A percentile compares a stretch with the other conserved stretches of the same genome.
These are phyloP conservation scores for Phanerochaete sordida DNA, from an alignment of 768 basidiomycete genomes.

Conservation along the genomic window DNA sequence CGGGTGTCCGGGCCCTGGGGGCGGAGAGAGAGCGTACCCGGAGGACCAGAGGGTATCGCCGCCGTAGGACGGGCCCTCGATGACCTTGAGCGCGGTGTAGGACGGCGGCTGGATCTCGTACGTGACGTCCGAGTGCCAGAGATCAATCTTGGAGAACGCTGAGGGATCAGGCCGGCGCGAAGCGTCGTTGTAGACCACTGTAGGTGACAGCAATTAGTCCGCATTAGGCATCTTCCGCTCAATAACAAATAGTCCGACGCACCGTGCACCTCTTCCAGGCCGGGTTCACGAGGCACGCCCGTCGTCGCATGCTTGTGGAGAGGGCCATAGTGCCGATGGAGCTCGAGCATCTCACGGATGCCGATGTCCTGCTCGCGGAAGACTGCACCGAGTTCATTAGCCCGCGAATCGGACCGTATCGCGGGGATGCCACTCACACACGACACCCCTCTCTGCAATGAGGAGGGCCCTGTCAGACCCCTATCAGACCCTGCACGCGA, in stretches of 20 bases:
- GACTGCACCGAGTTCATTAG: slow-evolving; percentile 36
- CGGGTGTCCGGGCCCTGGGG: neutral
- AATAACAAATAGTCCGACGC: slow-evolving; percentile 16
- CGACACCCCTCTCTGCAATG: slow-evolving; percentile 72
- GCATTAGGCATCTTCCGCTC: neutral
- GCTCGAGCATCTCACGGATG: slow-evolving; percentile 66
- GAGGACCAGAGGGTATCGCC: slow-evolving; percentile 84
- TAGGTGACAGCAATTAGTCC: slow-evolving; percentile 7
- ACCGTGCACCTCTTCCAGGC: slow-evolving; percentile 77
- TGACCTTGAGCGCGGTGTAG: slow-evolving; percentile 71
- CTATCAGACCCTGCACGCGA: neutral
- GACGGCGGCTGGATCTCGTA: slow-evolving; percentile 85
- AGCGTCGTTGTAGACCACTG: slow-evolving; percentile 71
- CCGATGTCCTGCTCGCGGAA: slow-evolving; percentile 72
- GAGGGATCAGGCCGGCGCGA: slow-evolving; percentile 58
- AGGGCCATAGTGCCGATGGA: slow-evolving; percentile 68
- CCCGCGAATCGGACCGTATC: neutral
- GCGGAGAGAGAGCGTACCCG: slow-evolving; percentile 41
- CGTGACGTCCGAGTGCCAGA: slow-evolving; percentile 82
- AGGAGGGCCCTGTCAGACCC: slow-evolving; percentile 52
- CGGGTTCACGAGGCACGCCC: slow-evolving; percentile 64
- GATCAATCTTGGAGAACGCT: slow-evolving; percentile 68
- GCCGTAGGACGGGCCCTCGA: slow-evolving; percentile 66
- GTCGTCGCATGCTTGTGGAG: slow-evolving; percentile 85
- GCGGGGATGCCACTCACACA: slow-evolving; percentile 45